Conservation (phyloP, 768 basidiomycete genomes). For the Tubosaeta sp. region DNA sequence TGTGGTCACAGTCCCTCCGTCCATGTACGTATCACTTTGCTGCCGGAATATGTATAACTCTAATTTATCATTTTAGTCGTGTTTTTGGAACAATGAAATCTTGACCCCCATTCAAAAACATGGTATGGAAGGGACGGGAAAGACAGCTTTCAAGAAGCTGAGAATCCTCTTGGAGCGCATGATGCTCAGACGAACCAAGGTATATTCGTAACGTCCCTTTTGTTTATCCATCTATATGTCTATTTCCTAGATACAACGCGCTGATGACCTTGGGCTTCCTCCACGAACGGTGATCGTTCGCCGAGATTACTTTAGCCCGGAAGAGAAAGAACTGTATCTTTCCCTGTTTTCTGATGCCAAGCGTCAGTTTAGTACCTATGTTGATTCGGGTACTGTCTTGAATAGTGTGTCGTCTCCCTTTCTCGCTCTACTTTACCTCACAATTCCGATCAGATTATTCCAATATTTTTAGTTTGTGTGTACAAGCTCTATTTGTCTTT, state of each 20-base stretch:
- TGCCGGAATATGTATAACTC: background rate
- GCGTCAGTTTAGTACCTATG: slow-evolving; percentile 86
- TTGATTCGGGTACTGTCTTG: slow-evolving; percentile 83
- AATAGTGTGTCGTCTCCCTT: slow-evolving; percentile 62
- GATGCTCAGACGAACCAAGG: slow-evolving; percentile 94
- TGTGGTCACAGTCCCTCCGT: slow-evolving; percentile 86
- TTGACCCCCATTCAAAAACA: slow-evolving; percentile 92
- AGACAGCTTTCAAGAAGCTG: slow-evolving; percentile 86
- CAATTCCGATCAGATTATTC: slow-evolving; percentile 60
- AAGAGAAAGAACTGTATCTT: slow-evolving; percentile 93
- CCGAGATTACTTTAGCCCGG: slow-evolving; percentile 89
- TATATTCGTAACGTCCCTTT: slow-evolving; percentile 18
- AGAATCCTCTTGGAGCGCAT: slow-evolving; percentile 84
- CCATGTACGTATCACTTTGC: slow-evolving; percentile 44
- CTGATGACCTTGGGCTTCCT: slow-evolving; percentile 93
- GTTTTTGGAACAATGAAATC: slow-evolving; percentile 97
- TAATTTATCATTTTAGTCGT: slow-evolving; percentile 48
- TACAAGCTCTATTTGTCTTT: background rate
- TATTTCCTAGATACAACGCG: slow-evolving; percentile 70
- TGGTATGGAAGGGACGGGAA: slow-evolving; percentile 78
- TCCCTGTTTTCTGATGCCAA: slow-evolving; percentile 92
- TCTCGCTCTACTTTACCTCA: slow-evolving; percentile 5
- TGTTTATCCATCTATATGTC: background rate
- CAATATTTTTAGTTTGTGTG: slow-evolving; percentile 80
- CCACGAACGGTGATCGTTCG: slow-evolving; percentile 88